Evolutionary conservation across 441 rosid genomes (phyloP).

Genomic region (Manihot esculenta): DNA sequence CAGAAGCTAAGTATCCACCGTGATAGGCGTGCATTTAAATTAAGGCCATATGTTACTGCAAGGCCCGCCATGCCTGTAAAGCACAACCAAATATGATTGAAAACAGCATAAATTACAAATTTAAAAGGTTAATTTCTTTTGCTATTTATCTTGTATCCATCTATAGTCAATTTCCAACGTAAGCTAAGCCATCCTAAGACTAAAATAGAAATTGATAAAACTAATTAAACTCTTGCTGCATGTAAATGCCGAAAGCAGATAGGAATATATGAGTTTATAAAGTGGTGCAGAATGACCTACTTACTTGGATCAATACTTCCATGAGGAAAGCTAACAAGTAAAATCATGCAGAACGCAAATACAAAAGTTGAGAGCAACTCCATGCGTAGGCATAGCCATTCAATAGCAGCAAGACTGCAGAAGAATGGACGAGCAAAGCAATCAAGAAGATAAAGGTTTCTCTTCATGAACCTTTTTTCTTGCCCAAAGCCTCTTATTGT

Average conservation of each 20-base stretch:
- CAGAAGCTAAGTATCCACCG: slow-evolving; percentile 99
- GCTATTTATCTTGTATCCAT: neutral
- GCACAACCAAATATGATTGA: slow-evolving; percentile 27
- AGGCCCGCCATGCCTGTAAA: slow-evolving; percentile 98
- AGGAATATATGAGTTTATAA: neutral
- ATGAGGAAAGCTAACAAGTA: slow-evolving; percentile 94
- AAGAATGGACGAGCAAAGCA: slow-evolving; percentile 99
- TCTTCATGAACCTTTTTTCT: slow-evolving; percentile 96
- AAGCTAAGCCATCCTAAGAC: neutral
- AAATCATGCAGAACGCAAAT: slow-evolving; percentile 98
- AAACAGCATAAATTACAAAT: slow-evolving; percentile 8
- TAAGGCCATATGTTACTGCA: slow-evolving; percentile 98
- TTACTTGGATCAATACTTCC: slow-evolving; percentile 98
- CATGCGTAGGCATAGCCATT: slow-evolving; percentile 99
- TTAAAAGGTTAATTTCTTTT: neutral
- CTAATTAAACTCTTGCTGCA: neutral
- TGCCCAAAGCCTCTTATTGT: slow-evolving; percentile 99
- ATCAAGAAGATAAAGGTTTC: slow-evolving; percentile 97
- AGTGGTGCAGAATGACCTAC: slow-evolving; percentile 27
- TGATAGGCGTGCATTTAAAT: slow-evolving; percentile 93
- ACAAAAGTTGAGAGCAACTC: slow-evolving; percentile 96
- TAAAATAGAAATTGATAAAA: neutral
- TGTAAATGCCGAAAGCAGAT: neutral
- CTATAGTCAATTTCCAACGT: neutral
- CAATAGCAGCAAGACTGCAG: slow-evolving; percentile 97